Conservation (phyloP, 106 monocot species). For the Amphibolis antarctica region DNA sequence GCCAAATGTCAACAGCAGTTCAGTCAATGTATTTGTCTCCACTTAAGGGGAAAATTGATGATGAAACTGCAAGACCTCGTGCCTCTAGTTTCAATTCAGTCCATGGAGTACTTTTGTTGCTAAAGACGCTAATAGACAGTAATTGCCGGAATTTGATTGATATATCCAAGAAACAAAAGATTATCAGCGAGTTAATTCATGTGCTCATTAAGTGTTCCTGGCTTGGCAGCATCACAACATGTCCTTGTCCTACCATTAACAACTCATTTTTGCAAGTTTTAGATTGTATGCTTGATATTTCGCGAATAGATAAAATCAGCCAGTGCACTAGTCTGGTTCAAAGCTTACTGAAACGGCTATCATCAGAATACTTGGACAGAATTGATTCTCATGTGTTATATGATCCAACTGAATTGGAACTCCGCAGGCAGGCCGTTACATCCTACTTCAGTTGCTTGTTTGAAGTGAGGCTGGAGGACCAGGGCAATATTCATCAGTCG, state of each 20-base stretch:
- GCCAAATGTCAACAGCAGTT: not conserved
- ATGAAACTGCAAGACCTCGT: not conserved
- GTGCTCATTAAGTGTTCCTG: slow-evolving; percentile 54
- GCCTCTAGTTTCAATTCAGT: slow-evolving; percentile 58
- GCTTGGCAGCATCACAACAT: slow-evolving; percentile 48
- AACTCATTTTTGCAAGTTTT: slow-evolving; percentile 54
- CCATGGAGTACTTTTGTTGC: slow-evolving; percentile 76
- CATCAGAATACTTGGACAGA: slow-evolving; percentile 39
- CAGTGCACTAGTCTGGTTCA: slow-evolving; percentile 23
- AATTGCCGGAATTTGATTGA: slow-evolving; percentile 68
- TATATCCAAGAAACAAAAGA: slow-evolving; percentile 43
- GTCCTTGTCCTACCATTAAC: slow-evolving; percentile 63
- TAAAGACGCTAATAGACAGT: slow-evolving; percentile 59
- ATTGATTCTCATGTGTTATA: slow-evolving; percentile 20
- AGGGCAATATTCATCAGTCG: slow-evolving; percentile 14
- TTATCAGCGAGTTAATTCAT: slow-evolving; percentile 36
- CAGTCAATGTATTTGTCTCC: not conserved
- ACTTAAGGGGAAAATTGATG: not conserved
- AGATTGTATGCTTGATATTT: slow-evolving; percentile 54
- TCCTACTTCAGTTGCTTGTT: slow-evolving; percentile 73
- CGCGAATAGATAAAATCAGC: slow-evolving; percentile 26
- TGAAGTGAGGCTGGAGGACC: slow-evolving; percentile 15
- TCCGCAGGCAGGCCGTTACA: slow-evolving; percentile 51
- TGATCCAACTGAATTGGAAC: slow-evolving; percentile 82
- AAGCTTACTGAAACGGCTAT: slow-evolving; percentile 29